Evolutionary conservation across 2,329 filamentous ascomycete genomes (phyloP), one percentile per base, ranked within the genome.

Genomic region (Colletotrichum sp.): DNA sequence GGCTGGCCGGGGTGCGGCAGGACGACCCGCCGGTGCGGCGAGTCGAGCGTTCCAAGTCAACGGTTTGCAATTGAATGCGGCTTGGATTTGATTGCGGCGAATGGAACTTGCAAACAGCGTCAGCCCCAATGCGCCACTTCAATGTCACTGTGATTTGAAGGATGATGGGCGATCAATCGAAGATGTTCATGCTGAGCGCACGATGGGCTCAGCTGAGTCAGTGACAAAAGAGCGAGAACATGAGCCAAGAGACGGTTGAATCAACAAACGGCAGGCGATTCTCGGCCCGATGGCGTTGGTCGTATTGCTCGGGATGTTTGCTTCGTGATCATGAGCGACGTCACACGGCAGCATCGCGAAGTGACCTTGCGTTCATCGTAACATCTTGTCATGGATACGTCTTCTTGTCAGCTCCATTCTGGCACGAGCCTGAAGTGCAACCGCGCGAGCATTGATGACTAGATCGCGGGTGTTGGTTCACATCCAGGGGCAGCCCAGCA

Each of bases 1-100:
- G 73, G 70, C 64, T 73, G 34, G 24, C 70, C 70, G 73, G 70
- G 64, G 26, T 44, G 73, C 64, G 34, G 73, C 32, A 49, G 21
- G 26, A 34, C 8, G 64, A 63, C 55, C 36, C 55, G 36, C 57
- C 24, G 36, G 36, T 21, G 24, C 34, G 52, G 36, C 55, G 68
- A 70, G 57, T 70, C 57, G 57, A 21, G 64, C 28, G 70, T 68
- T 49, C 64, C 63, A 59, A 59, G 36, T 57, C 32, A 24, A 59
- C 55, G 26, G 70, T 73, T 76, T 73, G 64, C 26, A 21, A 64
- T 69, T 73, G 63, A 73, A 16, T 57, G 63, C 24, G 16, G 55
- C 64, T 64, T 64, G 63, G 30, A 52, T 67, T 24, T n/a, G 60
- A 63, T 26, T 68, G 63, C 26, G 16, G 21, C n/a, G 16, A 32